Evolutionary conservation across 1,139 yeast genomes (phyloP).

Genomic region (Suhomyces bolitotheri): DNA sequence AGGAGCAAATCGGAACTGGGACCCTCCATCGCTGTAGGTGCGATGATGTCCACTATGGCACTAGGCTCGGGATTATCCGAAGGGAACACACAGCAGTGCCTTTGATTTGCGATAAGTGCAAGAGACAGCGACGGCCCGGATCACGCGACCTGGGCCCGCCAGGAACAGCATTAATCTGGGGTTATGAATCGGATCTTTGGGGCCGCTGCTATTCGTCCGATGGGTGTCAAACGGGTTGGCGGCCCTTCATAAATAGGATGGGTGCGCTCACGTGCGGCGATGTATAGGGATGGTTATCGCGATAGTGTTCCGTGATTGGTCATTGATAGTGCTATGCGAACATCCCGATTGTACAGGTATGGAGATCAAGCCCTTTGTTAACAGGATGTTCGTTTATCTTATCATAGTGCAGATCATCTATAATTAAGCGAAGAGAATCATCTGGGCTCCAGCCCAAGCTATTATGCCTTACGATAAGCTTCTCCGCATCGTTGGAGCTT

Average conservation of each 20-base stretch:
- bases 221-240: not conserved
- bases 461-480: no score
- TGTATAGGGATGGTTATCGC: no score
- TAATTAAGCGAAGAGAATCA: no score
- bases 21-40: not conserved
- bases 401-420: not conserved
- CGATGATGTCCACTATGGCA: no score
- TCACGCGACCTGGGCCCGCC: slow-evolving; percentile 10
- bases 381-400: slow-evolving; percentile 5
- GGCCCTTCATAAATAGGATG: no score
- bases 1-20: not conserved
- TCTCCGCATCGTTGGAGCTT: no score
- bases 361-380: not conserved
- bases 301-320: slow-evolving; percentile 1
- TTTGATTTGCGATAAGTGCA: slow-evolving; percentile 8
- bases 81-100: not conserved
- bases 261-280: no score
- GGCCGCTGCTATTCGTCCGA: slow-evolving; percentile 3
- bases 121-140: slow-evolving; percentile 14
- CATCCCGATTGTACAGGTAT: not conserved
- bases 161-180: no score
- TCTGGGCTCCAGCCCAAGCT: no score
- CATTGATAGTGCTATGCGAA: not conserved
- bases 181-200: no score
- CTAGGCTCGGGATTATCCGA: slow-evolving; percentile 2